phyloP scores from a whole-genome alignment of 1,284 basidiomycete genomes.

The Rhizoctonia solani region DNA sequence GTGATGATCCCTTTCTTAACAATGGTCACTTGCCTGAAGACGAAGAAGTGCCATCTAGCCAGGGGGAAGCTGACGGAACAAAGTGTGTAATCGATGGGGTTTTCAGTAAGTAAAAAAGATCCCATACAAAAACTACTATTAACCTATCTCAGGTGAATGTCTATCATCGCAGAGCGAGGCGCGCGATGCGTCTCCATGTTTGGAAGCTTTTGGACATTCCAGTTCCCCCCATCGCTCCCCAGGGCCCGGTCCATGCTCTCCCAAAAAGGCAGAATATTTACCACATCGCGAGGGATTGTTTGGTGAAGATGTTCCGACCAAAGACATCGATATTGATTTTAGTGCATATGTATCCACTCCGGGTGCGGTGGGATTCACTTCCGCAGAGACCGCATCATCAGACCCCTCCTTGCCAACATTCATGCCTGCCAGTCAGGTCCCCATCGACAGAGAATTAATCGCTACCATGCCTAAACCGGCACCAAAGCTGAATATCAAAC shows the following conservation, averaged over 20 bases:
- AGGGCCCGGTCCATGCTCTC: background rate
- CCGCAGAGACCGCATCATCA: background rate
- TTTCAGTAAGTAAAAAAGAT: background rate
- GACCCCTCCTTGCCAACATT: slow-evolving; percentile 5
- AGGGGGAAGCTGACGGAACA: slow-evolving; percentile 21
- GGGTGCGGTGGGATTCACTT: slow-evolving; percentile 18
- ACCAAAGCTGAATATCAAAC: slow-evolving; percentile 1
- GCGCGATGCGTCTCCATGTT: slow-evolving; percentile 2
- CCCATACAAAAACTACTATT: background rate
- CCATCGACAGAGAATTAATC: background rate
- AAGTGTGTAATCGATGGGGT: background rate
- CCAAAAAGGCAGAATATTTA: background rate
- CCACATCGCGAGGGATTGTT: background rate
- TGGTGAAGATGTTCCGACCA: background rate
- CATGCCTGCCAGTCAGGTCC: slow-evolving; percentile 26
- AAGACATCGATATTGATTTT: slow-evolving; percentile 20
- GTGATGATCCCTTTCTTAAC: slow-evolving; percentile 21
- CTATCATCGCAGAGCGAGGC: slow-evolving; percentile 17
- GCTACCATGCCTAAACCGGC: background rate
- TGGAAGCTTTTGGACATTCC: background rate
- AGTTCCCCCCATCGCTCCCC: background rate
- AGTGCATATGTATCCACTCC: slow-evolving; percentile 22
- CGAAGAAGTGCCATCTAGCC: slow-evolving; percentile 29
- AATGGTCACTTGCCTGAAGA: background rate
- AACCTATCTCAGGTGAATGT: slow-evolving; percentile 1